phyloP scores from a whole-genome alignment of 164 flowering plant species.

The Amborella trichopoda region DNA sequence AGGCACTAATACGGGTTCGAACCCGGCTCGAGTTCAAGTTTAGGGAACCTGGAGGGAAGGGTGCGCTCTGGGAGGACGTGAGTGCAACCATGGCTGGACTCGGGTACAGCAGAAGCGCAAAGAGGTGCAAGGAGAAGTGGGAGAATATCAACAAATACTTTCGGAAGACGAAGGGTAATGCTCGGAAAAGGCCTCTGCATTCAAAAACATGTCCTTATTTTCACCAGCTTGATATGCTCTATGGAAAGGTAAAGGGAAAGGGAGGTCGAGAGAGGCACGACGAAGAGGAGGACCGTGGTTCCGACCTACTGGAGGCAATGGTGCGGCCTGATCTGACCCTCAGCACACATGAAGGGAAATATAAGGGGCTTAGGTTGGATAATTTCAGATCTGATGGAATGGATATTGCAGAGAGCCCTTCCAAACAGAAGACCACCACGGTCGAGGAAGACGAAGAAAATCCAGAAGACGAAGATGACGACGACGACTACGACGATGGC shows the following conservation, averaged over 20 bases:
- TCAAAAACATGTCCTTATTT: constrained; percentile 14
- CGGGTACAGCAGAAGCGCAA: constrained; percentile 8
- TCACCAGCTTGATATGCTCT: constrained; percentile 8
- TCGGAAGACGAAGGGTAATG: constrained; percentile 6
- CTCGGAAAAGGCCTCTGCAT: constrained; percentile 3
- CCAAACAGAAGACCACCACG: background rate
- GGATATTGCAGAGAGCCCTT: background rate
- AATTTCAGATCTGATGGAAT: background rate
- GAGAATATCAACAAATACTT: constrained; percentile 16
- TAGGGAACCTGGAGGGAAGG: constrained; percentile 9
- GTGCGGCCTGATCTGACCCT: background rate
- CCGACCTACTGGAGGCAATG: constrained; percentile 5
- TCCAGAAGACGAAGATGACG: background rate
- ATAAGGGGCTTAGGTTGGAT: background rate
- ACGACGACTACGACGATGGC: constrained; percentile 1
- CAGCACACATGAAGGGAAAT: background rate
- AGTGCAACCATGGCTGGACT: constrained; percentile 7
- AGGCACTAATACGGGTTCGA: constrained; percentile 8
- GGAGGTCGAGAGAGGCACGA: background rate
- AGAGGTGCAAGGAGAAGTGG: constrained; percentile 16
- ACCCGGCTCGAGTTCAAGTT: constrained; percentile 5
- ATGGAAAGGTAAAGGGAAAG: background rate
- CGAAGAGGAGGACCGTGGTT: background rate
- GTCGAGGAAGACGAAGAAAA: background rate
- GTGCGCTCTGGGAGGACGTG: constrained; percentile 11